Percentiles rank a stretch among this genome's conserved stretches.
Conservation (phyloP, 78 protist genomes). For the Dictyostelium brefeldianum region DNA sequence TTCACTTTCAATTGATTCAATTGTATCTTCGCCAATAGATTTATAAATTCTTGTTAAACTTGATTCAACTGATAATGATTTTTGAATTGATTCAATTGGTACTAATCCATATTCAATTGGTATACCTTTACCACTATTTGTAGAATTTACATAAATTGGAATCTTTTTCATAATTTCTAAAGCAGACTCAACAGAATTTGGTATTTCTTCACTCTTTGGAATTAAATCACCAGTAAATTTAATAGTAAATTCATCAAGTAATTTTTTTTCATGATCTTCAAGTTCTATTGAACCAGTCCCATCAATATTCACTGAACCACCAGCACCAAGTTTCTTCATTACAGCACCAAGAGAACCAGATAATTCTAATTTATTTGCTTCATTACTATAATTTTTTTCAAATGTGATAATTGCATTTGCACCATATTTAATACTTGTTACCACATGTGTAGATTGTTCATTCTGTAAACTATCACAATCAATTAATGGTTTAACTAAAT, state of each 20-base stretch:
- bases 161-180: not conserved
- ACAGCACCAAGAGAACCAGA: not conserved
- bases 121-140: not conserved
- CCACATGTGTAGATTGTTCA: not conserved
- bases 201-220: not conserved
- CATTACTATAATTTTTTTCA: not conserved
- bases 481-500: not conserved
- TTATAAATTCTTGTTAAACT: not conserved
- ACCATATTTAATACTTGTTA: not conserved
- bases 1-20: not conserved
- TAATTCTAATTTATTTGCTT: not conserved
- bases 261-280: not conserved
- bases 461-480: not conserved
- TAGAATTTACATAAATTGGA: not conserved
- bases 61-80: not conserved
- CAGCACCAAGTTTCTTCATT: not conserved
- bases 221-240: not conserved
- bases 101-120: not conserved
- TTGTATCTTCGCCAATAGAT: not conserved
- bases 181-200: not conserved
- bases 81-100: not conserved
- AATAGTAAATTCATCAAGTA: not conserved
- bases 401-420: not conserved
- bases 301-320: not conserved
- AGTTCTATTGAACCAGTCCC: not conserved